Base-by-base conservation (phyloP, 495 filamentous ascomycete genomes). In the Xylaria sp. region DNA sequence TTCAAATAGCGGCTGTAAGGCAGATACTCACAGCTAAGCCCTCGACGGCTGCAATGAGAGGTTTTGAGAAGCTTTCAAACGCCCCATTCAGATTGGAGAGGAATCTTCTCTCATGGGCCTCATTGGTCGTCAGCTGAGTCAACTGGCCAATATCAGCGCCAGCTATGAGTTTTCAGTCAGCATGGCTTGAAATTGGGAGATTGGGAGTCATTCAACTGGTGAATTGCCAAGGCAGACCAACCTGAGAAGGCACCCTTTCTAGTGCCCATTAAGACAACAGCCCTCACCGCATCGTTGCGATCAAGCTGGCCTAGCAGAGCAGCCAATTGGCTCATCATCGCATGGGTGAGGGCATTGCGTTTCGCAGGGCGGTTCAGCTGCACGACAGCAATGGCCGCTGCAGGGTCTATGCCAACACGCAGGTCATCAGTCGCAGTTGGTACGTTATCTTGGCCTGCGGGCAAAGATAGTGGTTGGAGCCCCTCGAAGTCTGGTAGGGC, bases 91-190 rank as follows among this genome's bases (percentile, higher is more conserved):
- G 71, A 68, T 82, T 77, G 63, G 80, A 74, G 19, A 85, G 77
- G 61, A 78, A 85, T 26, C 61, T 67, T 11, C 66, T 72, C n/a
- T 62, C 55, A 41, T 77, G 73, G 1, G 79, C 81, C 48, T 76
- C 71, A 26, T 68, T 57, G 0, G 80, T 79, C 17, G 77, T 70
- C 29, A 83, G 72, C 37, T 75, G 59, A 2, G 73, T 69, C 24
- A 84, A 70, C 61, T 83, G 80, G 35, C 73, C 76, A 43, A 84
- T 74, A 68, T 84, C 81, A 21, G 78, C 78, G 29, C 82, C 81
- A 21, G 81, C 82, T 82, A 65, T 19, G 41, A 37, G 35, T 26
- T 3, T 63, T 63, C 48, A 43, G 69, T 68, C 62, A 69, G 53
- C 52, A 61, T 55, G 50, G 40, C 35, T 69, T 63, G 40, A 26